phyloP scores from a whole-genome alignment of 2,329 filamentous ascomycete genomes.

The Biscogniauxia marginata region DNA sequence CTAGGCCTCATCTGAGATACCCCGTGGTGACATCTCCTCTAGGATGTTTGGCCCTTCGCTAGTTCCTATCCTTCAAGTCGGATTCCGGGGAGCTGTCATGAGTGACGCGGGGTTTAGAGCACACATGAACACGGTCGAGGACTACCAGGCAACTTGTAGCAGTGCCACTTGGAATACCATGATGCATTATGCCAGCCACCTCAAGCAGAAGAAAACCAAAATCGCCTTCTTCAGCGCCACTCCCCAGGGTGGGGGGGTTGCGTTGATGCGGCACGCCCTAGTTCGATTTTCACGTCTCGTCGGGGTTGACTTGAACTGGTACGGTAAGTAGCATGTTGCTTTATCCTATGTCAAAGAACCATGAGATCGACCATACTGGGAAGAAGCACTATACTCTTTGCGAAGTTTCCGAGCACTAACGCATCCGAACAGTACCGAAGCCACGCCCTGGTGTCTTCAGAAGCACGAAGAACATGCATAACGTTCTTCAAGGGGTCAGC shows the following conservation, averaged over 20 bases:
- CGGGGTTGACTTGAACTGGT: conserved; percentile 73
- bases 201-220: conserved; percentile 63
- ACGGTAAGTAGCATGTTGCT: conserved; percentile 41
- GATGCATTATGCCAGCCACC: conserved; percentile 59
- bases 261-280: conserved; percentile 77
- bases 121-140: conserved; percentile 53
- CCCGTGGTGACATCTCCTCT: conserved; percentile 6
- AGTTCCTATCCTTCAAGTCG: conserved; percentile 66
- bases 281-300: conserved; percentile 67
- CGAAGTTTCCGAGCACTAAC: neutral
- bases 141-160: conserved; percentile 62
- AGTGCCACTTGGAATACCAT: conserved; percentile 64
- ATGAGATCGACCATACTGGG: neutral
- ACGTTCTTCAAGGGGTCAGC: conserved; percentile 80
- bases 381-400: conserved; percentile 7
- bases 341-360: neutral
- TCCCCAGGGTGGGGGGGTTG: conserved; percentile 79
- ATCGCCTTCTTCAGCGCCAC: conserved; percentile 80
- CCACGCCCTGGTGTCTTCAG: conserved; percentile 77
- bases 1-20: conserved; percentile 5
- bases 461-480: conserved; percentile 85
- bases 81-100: conserved; percentile 66
- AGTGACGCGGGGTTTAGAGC: conserved; percentile 67
- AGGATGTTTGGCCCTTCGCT: conserved; percentile 72
- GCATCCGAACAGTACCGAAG: conserved; percentile 62